phyloP scores from a whole-genome alignment of 2,329 filamentous ascomycete species.

The Pezicula radicicola region DNA sequence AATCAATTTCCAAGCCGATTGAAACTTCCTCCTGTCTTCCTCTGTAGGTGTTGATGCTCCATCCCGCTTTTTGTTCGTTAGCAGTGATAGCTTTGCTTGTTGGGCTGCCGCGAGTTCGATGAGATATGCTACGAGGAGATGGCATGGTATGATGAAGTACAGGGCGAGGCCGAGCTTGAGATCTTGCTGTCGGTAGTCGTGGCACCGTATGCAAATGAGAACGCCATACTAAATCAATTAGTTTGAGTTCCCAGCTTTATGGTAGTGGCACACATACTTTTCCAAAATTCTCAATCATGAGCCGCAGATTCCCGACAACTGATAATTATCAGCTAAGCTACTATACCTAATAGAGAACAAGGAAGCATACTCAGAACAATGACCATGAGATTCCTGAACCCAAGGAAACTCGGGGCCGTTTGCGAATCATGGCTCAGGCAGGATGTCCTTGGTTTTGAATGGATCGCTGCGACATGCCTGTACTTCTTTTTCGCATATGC shows the following conservation, averaged over 20 bases:
- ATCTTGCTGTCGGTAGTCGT: slow-evolving; percentile 81
- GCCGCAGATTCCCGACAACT: slow-evolving; percentile 89
- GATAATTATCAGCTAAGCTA: slow-evolving; percentile 11
- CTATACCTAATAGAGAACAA: background rate
- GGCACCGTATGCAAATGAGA: slow-evolving; percentile 85
- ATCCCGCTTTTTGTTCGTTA: slow-evolving; percentile 42
- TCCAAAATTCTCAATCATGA: slow-evolving; percentile 96
- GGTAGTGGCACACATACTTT: slow-evolving; percentile 54
- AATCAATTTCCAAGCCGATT: slow-evolving; percentile 74
- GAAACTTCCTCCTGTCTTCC: slow-evolving; percentile 59
- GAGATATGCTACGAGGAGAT: slow-evolving; percentile 84
- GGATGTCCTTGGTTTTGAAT: slow-evolving; percentile 69
- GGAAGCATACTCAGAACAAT: slow-evolving; percentile 71
- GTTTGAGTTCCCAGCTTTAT: slow-evolving; percentile 1
- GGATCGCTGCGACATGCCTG: slow-evolving; percentile 86
- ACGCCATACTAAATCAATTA: slow-evolving; percentile 69
- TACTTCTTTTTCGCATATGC: slow-evolving; percentile 61
- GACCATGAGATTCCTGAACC: slow-evolving; percentile 95
- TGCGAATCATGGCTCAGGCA: slow-evolving; percentile 82
- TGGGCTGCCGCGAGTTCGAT: slow-evolving; percentile 83
- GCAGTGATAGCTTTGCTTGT: slow-evolving; percentile 69
- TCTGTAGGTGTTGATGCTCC: slow-evolving; percentile 30
- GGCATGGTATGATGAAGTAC: slow-evolving; percentile 85
- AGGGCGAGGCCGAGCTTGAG: slow-evolving; percentile 71
- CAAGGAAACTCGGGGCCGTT: slow-evolving; percentile 77